These are phyloP conservation scores for Domatiomyces catenatus DNA, from an alignment of 2,329 filamentous ascomycete genomes.

Conservation along the genomic window DNA sequence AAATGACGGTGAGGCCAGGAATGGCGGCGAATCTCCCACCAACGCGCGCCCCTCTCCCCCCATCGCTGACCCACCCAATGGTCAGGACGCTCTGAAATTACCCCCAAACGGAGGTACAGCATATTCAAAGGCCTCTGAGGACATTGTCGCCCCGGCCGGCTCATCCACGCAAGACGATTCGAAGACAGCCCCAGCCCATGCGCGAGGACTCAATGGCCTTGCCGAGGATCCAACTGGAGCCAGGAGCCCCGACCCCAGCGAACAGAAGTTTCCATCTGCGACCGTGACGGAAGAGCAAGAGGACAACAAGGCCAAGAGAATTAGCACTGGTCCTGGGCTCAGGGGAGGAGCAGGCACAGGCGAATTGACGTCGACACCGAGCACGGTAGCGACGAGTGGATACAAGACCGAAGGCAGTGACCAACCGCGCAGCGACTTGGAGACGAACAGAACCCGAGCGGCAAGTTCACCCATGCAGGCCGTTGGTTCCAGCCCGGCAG, in stretches of 20 bases:
- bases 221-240: not conserved
- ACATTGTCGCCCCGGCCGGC: no score
- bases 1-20: constrained; percentile 1
- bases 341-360: constrained; percentile 6
- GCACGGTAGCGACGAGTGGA: constrained; percentile 10
- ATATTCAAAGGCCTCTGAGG: not conserved
- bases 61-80: constrained; percentile 1
- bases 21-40: constrained; percentile 3
- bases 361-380: constrained; percentile 8
- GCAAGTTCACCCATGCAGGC: constrained; percentile 11
- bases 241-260: not conserved
- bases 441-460: constrained; percentile 11
- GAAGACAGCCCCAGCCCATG: not conserved
- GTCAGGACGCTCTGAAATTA: not conserved
- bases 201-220: not conserved
- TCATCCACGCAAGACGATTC: not conserved
- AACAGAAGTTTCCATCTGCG: not conserved
- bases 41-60: constrained; percentile 5
- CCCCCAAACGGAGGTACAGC: not conserved
- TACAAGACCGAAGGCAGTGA: constrained; percentile 9
- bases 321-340: constrained; percentile 2
- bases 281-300: not conserved
- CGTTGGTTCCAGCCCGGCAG: constrained; percentile 5
- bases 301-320: constrained; percentile 1
- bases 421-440: constrained; percentile 7